Evolutionary conservation across 2,329 filamentous ascomycete species (phyloP).

Genomic region (Exophiala calicioides): DNA sequence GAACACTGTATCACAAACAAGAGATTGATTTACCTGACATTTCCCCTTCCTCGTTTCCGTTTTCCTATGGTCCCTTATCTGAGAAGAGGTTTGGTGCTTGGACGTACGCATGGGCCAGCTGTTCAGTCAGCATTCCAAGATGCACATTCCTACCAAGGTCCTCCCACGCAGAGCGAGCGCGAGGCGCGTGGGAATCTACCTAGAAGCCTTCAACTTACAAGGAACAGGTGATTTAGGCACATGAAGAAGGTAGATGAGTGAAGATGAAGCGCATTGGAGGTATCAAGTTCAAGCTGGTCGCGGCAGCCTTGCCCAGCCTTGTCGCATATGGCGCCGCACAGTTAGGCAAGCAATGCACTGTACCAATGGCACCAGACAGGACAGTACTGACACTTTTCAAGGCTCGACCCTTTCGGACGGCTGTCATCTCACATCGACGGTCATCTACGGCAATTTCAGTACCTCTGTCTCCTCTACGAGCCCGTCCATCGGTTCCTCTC

Average conservation of each 20-base stretch:
- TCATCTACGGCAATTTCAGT: conserved; percentile 18
- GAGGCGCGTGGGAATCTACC: background rate
- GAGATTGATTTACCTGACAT: background rate
- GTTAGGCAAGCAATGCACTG: conserved; percentile 7
- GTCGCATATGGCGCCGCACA: conserved; percentile 11
- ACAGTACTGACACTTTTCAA: conserved; percentile 2
- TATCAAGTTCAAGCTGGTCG: conserved; percentile 2
- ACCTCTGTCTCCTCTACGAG: conserved; percentile 3
- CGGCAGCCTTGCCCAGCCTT: conserved; percentile 6
- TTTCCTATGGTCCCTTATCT: too few species aligned
- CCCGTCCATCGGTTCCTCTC: background rate
- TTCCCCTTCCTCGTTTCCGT: too few species aligned
- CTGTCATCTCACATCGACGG: conserved; percentile 21
- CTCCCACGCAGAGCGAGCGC: background rate
- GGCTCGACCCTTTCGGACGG: conserved; percentile 6
- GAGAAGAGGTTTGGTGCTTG: too few species aligned
- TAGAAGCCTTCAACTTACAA: background rate
- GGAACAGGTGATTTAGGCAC: conserved; percentile 6
- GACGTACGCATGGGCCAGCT: too few species aligned
- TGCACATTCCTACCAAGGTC: conserved; percentile 13
- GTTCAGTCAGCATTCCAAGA: too few species aligned
- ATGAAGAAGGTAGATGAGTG: background rate
- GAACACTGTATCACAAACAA: background rate
- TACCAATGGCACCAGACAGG: background rate
- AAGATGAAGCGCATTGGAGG: conserved; percentile 14